These are phyloP conservation scores for Colletotrichum orchidophilum DNA, from an alignment of 2,329 filamentous ascomycete genomes.

Conservation along the genomic window DNA sequence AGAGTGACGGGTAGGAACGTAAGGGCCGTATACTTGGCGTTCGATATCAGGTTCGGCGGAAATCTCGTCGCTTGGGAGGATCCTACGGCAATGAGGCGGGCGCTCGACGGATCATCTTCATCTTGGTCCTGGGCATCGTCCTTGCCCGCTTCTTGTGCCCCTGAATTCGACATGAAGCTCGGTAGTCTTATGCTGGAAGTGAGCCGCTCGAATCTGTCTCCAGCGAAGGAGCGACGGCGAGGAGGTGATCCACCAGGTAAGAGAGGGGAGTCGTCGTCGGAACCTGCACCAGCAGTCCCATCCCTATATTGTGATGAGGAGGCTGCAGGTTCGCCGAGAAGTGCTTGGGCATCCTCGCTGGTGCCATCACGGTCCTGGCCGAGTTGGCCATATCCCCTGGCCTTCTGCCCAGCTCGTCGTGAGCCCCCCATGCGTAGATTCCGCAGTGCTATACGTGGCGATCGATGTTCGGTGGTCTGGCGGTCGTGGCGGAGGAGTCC, in stretches of 20 bases:
- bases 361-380: constrained; percentile 64
- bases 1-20: constrained; percentile 94
- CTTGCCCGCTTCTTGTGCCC: constrained; percentile 42
- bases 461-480: constrained; percentile 52
- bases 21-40: constrained; percentile 96
- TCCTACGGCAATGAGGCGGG: constrained; percentile 80
- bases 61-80: constrained; percentile 78
- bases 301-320: constrained; percentile 66
- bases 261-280: constrained; percentile 77
- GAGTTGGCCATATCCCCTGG: constrained; percentile 68
- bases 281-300: constrained; percentile 52
- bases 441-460: constrained; percentile 74
- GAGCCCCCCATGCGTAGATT: constrained; percentile 73
- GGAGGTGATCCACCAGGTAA: constrained; percentile 57
- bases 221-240: constrained; percentile 48
- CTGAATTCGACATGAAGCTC: constrained; percentile 67
- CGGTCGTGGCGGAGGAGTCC: constrained; percentile 61
- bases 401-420: constrained; percentile 64
- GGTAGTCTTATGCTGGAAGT: constrained; percentile 70
- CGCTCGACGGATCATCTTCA: constrained; percentile 73
- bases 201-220: constrained; percentile 53
- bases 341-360: constrained; percentile 72
- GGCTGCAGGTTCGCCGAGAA: constrained; percentile 71
- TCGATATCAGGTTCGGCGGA: constrained; percentile 91
- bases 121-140: constrained; percentile 59